Conservation (phyloP, 805 yeast genomes). For the Blastobotrys chiropterorum region DNA sequence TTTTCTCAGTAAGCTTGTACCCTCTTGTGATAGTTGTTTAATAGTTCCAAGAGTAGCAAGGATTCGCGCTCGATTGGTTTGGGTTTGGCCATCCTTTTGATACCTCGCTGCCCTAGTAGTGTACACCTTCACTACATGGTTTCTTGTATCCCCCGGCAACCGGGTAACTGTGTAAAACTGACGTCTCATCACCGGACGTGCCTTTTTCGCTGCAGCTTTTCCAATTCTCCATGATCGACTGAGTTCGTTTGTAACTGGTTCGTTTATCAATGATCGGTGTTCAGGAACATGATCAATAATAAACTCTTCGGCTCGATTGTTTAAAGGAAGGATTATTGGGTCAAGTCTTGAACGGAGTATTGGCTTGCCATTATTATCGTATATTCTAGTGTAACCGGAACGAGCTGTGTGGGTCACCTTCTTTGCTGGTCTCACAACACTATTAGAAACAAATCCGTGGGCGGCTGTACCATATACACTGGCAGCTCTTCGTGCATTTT, state of each 20-base stretch:
- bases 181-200: background rate
- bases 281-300: slow-evolving; percentile 44
- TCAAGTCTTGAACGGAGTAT: slow-evolving; percentile 56
- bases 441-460: slow-evolving; percentile 33
- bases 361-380: slow-evolving; percentile 58
- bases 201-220: slow-evolving; percentile 30
- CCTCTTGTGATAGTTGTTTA: background rate
- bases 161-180: background rate
- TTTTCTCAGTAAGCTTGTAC: background rate
- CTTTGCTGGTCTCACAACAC: slow-evolving; percentile 43
- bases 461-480: slow-evolving; percentile 30
- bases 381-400: slow-evolving; percentile 44
- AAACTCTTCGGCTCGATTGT: slow-evolving; percentile 43
- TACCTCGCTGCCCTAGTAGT: background rate
- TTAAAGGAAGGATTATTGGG: slow-evolving; percentile 57
- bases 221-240: slow-evolving; percentile 44
- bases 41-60: background rate
- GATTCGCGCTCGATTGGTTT: background rate
- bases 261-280: slow-evolving; percentile 33
- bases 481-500: slow-evolving; percentile 30
- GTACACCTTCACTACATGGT: background rate
- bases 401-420: slow-evolving; percentile 39
- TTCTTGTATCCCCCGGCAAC: background rate
- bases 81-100: background rate
- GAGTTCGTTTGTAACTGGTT: slow-evolving; percentile 50